These are phyloP conservation scores for Dothiorella sarmentorum DNA, from an alignment of 2,329 filamentous ascomycete species.

Conservation along the genomic window DNA sequence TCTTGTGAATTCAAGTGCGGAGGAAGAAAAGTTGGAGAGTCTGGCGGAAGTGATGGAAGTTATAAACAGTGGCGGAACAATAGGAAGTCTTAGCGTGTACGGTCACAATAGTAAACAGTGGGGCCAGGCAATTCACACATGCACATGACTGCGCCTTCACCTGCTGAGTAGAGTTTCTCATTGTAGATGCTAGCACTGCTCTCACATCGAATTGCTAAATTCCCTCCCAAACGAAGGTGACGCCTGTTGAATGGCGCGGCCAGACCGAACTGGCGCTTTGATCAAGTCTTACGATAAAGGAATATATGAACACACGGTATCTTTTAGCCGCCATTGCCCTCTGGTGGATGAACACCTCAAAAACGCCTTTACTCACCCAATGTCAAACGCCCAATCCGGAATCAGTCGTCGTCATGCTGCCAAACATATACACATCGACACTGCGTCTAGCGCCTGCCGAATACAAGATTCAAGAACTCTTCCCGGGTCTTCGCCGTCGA, in stretches of 20 bases:
- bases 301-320: conserved; percentile 12
- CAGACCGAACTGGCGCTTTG: conserved; percentile 2
- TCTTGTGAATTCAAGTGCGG: neutral
- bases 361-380: conserved; percentile 12
- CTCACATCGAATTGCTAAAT: neutral
- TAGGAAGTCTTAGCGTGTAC: neutral
- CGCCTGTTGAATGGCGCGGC: conserved; percentile 15
- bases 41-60: neutral
- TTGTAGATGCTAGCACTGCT: no score
- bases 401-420: neutral
- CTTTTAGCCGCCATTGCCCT: conserved; percentile 12
- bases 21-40: neutral
- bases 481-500: conserved; percentile 89
- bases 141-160: neutral
- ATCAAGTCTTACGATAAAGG: conserved; percentile 8
- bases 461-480: conserved; percentile 79
- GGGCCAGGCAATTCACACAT: neutral
- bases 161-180: neutral
- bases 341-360: conserved; percentile 17
- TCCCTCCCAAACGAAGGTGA: neutral
- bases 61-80: neutral
- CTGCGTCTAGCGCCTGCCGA: neutral
- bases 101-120: neutral
- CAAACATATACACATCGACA: neutral
- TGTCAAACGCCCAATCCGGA: neutral